These are phyloP conservation scores for Medakamo hakoo DNA, from an alignment of 139 green algal genomes.

Conservation along the genomic window DNA sequence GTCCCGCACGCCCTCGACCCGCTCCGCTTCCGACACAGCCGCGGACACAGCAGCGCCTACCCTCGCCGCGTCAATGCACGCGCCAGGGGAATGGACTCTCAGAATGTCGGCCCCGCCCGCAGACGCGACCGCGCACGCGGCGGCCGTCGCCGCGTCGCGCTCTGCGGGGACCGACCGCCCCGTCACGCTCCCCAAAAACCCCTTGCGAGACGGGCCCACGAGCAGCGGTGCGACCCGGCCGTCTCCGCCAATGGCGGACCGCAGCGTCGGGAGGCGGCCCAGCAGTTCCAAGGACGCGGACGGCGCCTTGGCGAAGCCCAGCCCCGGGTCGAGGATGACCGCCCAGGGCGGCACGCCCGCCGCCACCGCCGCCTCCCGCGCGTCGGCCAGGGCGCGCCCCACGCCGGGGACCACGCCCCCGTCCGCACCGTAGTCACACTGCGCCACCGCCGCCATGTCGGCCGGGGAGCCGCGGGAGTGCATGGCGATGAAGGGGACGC, in stretches of 20 bases:
- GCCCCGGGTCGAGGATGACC: constrained; percentile 69
- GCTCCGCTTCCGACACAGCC: no score
- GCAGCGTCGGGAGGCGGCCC: constrained; percentile 28
- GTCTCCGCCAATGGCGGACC: constrained; percentile 10
- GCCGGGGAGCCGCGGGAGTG: constrained; percentile 78
- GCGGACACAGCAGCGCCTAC: constrained; percentile 12
- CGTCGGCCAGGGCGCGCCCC: constrained; percentile 36
- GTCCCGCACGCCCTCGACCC: no score
- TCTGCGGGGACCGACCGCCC: constrained; percentile 17
- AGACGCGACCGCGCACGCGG: neutral
- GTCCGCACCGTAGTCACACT: constrained; percentile 42
- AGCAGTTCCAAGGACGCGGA: constrained; percentile 52
- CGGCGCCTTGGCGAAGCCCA: constrained; percentile 79
- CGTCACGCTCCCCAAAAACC: constrained; percentile 54
- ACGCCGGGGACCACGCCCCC: constrained; percentile 41
- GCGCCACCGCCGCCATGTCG: constrained; percentile 49
- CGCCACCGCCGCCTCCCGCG: constrained; percentile 29
- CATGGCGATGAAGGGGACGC: constrained; percentile 86
- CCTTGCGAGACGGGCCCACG: constrained; percentile 62
- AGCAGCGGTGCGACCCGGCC: no score
- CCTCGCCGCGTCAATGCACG: neutral
- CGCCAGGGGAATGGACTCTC: neutral
- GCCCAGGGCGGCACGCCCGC: constrained; percentile 72
- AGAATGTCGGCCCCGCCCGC: neutral
- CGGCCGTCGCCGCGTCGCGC: constrained; percentile 26